Conservation (phyloP, 768 basidiomycete species). For the Boletus subparvulus region DNA sequence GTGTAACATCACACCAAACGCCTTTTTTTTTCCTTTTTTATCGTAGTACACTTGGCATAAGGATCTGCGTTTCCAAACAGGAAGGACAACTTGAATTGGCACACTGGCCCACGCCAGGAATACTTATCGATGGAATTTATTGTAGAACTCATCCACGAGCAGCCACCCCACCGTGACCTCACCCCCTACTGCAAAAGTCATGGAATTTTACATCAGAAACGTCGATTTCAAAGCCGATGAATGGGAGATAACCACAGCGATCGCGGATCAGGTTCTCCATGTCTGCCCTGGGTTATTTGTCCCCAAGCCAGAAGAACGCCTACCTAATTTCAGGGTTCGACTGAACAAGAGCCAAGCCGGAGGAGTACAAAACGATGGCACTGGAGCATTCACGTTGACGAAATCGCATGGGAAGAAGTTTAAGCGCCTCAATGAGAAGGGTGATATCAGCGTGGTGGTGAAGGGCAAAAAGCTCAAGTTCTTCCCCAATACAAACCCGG, state of each 20-base stretch:
- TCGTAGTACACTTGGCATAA: not conserved
- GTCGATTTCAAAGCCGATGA: slow-evolving; percentile 41
- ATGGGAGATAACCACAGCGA: slow-evolving; percentile 56
- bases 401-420: slow-evolving; percentile 45
- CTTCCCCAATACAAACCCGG: slow-evolving; percentile 7
- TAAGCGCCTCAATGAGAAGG: slow-evolving; percentile 39
- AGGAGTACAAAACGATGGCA: slow-evolving; percentile 60
- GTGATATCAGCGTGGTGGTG: slow-evolving; percentile 41
- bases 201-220: slow-evolving; percentile 40
- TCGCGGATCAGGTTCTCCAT: slow-evolving; percentile 56
- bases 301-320: slow-evolving; percentile 18
- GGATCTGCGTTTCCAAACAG: slow-evolving; percentile 10
- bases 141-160: slow-evolving; percentile 1
- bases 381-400: slow-evolving; percentile 36
- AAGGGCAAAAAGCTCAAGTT: slow-evolving; percentile 41
- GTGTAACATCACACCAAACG: not conserved
- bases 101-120: not conserved
- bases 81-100: not conserved
- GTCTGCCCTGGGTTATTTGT: slow-evolving; percentile 30
- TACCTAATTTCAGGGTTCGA: slow-evolving; percentile 61
- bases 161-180: not conserved
- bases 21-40: not conserved
- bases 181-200: slow-evolving; percentile 9
- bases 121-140: slow-evolving; percentile 6
- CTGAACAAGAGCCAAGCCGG: slow-evolving; percentile 51